A percentile compares a stretch with the other conserved stretches of the same genome.
Conservation (phyloP, 768 basidiomycete genomes). For the Pisolithus sp. region DNA sequence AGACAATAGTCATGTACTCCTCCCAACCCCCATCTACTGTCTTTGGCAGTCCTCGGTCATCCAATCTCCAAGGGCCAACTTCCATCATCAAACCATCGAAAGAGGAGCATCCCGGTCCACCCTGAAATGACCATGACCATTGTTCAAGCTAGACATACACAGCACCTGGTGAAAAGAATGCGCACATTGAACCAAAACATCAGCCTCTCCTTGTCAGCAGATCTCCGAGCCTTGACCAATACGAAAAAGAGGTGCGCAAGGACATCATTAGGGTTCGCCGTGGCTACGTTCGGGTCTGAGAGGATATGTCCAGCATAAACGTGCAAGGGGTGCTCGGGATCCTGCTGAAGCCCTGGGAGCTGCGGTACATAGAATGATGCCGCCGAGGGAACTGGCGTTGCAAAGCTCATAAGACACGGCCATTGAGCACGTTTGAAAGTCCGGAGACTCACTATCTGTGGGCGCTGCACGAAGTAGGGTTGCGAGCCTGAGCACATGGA, state of each 20-base stretch:
- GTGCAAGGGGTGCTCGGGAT: slow-evolving; percentile 62
- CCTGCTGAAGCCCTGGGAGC: slow-evolving; percentile 72
- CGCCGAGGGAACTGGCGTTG: slow-evolving; percentile 58
- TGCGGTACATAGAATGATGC: slow-evolving; percentile 77
- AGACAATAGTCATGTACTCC: slow-evolving; percentile 92
- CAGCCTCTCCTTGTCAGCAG: slow-evolving; percentile 84
- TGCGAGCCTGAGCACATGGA: slow-evolving; percentile 14
- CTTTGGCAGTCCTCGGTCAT: slow-evolving; percentile 64
- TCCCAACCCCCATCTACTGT: slow-evolving; percentile 90
- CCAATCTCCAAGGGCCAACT: slow-evolving; percentile 85
- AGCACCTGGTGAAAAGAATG: not conserved
- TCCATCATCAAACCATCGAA: slow-evolving; percentile 99
- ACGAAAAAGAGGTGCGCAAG: slow-evolving; percentile 85
- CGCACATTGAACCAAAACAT: slow-evolving; percentile 97
- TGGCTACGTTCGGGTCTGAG: slow-evolving; percentile 60
- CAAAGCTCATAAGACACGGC: not conserved
- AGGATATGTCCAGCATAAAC: slow-evolving; percentile 81
- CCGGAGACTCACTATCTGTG: slow-evolving; percentile 33
- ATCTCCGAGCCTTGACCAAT: slow-evolving; percentile 78
- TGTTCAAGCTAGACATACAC: not conserved
- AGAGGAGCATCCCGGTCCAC: slow-evolving; percentile 94
- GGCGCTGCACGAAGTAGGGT: slow-evolving; percentile 25
- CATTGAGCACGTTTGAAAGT: not conserved
- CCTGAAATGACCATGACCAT: slow-evolving; percentile 37
- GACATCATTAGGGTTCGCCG: slow-evolving; percentile 49